Evolutionary conservation across 768 basidiomycete species (phyloP), one percentile per base, ranked within the genome.

Genomic region (Mrakia hoshinonis): DNA sequence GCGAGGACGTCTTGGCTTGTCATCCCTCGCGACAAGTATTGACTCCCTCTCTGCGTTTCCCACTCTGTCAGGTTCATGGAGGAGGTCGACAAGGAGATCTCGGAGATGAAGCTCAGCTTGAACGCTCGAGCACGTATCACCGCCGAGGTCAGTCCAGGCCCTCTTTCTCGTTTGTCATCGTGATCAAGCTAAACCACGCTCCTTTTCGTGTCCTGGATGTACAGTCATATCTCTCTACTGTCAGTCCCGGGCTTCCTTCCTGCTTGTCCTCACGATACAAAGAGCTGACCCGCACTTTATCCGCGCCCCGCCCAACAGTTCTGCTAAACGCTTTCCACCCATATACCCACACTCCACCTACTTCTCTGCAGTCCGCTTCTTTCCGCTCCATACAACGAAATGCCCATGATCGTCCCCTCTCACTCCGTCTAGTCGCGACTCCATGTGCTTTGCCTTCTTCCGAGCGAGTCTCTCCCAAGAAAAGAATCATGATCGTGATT

Each of bases 31-130:
- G 22, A 29, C 49, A 4, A 22, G 2, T 22, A 5, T 65, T 26
- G 51, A 18, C 22, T 69, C 31, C 2, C 11, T 6, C 26, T 12
- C 22, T 49, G 3, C 36, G 20, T 11, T 77, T n/a, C 20, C n/a
- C 34, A 51, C 29, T 47, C 43, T 29, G 18, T 4, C 18, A 93
- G 91, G 78, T 93, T 97, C 79, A 97, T 97, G 94, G 93, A 97
- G 77, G 96, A 98, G 76, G 96, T 99, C 0, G 96, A 99, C 81
- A 93, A 91, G 81, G 96, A 99, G 81, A 97, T 99, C 78, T 96
- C 92, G 73, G 96, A 98, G 81, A 98, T 97, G 91, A 98, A 98
- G 79, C 86, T 99, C 18, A 92, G 89, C 76, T 83, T 98, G 74
- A 99, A 98, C 77, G 92, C 93, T 24, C 85, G 96, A 68, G 93